Percentiles rank a stretch among this genome's conserved stretches.
These are phyloP conservation scores for Diplodia scrobiculata DNA, from an alignment of 2,329 filamentous ascomycete species.

Conservation along the genomic window DNA sequence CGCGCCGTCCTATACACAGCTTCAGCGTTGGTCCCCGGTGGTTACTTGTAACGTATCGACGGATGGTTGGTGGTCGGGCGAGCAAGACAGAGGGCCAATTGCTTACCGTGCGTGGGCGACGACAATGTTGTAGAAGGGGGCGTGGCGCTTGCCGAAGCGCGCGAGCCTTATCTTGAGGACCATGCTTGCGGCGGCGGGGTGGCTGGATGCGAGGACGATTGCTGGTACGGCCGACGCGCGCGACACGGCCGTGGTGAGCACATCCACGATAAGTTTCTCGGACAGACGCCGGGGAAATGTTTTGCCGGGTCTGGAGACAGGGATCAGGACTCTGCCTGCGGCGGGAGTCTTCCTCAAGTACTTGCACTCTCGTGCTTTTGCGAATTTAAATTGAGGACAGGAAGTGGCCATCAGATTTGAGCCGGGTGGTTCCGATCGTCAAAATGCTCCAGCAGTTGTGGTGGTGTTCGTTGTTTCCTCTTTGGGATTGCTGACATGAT, in stretches of 20 bases:
- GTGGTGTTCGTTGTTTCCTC: constrained; percentile 4
- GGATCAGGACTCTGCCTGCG: background rate
- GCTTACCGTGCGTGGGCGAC: constrained; percentile 84
- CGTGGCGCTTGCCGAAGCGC: constrained; percentile 84
- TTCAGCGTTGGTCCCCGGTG: constrained; percentile 11
- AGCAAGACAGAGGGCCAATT: background rate
- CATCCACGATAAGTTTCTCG: constrained; percentile 11
- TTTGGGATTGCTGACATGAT: constrained; percentile 17
- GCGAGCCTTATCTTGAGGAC: constrained; percentile 91
- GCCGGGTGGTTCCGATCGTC: background rate
- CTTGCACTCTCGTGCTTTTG: background rate
- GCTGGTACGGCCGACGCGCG: constrained; percentile 1
- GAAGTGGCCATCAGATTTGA: background rate
- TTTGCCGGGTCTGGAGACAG: constrained; percentile 2
- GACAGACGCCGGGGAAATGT: constrained; percentile 15
- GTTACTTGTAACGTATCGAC: background rate
- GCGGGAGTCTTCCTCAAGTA: no score
- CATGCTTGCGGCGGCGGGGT: constrained; percentile 56
- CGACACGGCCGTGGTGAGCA: background rate
- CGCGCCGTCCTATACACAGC: constrained; percentile 69
- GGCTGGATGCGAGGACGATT: background rate
- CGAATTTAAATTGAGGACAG: background rate
- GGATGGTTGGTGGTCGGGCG: background rate
- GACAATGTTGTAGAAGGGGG: constrained; percentile 97
- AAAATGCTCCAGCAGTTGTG: background rate